phyloP scores from a whole-genome alignment of 306 rosid genomes.

The Lagenaria siceraria region DNA sequence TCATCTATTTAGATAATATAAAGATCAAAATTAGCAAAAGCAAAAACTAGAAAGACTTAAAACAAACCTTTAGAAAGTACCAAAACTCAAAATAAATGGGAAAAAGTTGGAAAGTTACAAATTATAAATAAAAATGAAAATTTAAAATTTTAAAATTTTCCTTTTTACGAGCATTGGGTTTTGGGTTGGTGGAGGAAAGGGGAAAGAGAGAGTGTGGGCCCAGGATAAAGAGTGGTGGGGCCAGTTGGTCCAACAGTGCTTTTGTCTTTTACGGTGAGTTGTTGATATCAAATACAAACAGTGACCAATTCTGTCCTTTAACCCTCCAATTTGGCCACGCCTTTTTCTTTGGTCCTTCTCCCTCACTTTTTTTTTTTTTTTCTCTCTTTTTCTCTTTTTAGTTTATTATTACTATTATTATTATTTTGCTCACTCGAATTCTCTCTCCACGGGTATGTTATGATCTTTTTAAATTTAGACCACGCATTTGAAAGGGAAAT shows the following conservation, averaged over 20 bases:
- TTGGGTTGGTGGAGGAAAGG: constrained; percentile 4
- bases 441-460: constrained; percentile 7
- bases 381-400: no score
- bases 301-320: background rate
- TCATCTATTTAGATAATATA: no score
- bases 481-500: background rate
- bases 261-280: constrained; percentile 1
- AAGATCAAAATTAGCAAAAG: background rate
- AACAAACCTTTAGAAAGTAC: background rate
- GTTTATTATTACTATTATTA: background rate
- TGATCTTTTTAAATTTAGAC: background rate
- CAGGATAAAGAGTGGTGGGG: constrained; percentile 4
- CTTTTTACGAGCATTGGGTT: background rate
- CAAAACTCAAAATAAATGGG: background rate
- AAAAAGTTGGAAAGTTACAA: background rate
- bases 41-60: no score
- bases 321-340: background rate
- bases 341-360: background rate
- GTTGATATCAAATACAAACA: background rate
- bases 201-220: background rate
- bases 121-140: background rate
- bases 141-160: background rate
- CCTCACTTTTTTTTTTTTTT: background rate
- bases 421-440: background rate
- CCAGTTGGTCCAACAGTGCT: constrained; percentile 1